Evolutionary conservation across 2,329 filamentous ascomycete genomes (phyloP), one percentile per base, ranked within the genome.

Genomic region (Alternaria ethzedia): DNA sequence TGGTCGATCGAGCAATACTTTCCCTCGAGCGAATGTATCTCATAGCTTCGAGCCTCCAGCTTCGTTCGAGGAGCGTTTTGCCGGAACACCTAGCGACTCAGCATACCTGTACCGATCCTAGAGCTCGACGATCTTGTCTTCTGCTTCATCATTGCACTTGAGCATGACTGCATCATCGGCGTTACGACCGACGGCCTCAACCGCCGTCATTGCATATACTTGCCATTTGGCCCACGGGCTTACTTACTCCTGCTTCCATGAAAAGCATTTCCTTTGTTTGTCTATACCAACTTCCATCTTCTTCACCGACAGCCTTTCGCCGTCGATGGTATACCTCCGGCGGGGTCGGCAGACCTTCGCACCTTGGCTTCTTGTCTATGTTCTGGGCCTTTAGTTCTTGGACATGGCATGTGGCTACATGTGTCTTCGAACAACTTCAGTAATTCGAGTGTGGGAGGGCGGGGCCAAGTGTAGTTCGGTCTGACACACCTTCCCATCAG

Each of bases 1-100:
- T 43, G 79, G 81, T 57, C 76, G 78, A 25, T 71, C 81, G 7
- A 77, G 70, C 55, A 83, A 83, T 65, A 85, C 83, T 6, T 85
- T 85, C 63, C 83, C 83, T 15, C 80, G 83, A 54, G 79, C 79
- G 61, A 79, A 76, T 25, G 74, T 76, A 8, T 75, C 78, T 13
- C 76, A 78, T 54, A 73, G 75, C 52, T 80, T 81, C 44, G 79
- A 81, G 64, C 70, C 72, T 41, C 69, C 78, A 20, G 74, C 72
- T 44, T 81, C 78, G 12, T 80, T 81, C 47, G 79, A 81, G 66
- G 75, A 81, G 65, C 78, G 78, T 30, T 75, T 81, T 52, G 77
- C 78, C 25, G 73, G 68, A 5, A 65, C 73, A 43, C 68, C 75
- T 11, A 72, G 65, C 67, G 70, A 74, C 45, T 66, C 75, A 23